Percentiles rank a stretch among this genome's conserved stretches.
Conservation (phyloP, 768 basidiomycete genomes). For the Chalciporus pseudorubinellus region DNA sequence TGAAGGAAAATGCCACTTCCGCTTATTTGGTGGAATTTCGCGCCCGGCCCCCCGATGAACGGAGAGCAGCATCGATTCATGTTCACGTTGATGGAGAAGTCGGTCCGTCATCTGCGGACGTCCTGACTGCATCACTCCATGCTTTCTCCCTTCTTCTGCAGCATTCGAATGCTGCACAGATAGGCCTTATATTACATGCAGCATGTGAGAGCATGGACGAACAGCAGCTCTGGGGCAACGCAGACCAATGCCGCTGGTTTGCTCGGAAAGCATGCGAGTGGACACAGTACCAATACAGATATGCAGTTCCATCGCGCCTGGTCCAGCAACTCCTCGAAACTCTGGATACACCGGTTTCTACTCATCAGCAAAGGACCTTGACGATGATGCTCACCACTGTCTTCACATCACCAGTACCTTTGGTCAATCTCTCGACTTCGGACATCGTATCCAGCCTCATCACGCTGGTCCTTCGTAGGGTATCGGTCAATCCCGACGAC, state of each 20-base stretch:
- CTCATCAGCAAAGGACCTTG: slow-evolving; percentile 56
- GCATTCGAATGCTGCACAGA: slow-evolving; percentile 75
- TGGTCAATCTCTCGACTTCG: slow-evolving; percentile 88
- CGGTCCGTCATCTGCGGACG: slow-evolving; percentile 72
- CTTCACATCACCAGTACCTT: slow-evolving; percentile 75
- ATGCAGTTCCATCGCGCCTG: slow-evolving; percentile 80
- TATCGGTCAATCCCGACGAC: slow-evolving; percentile 61
- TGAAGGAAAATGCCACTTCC: slow-evolving; percentile 71
- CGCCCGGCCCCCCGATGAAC: slow-evolving; percentile 70
- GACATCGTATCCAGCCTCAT: slow-evolving; percentile 82
- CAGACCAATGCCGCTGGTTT: slow-evolving; percentile 80
- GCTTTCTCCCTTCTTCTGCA: slow-evolving; percentile 69
- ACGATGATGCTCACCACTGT: slow-evolving; percentile 80
- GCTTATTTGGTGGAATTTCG: slow-evolving; percentile 85
- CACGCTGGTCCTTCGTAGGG: slow-evolving; percentile 67
- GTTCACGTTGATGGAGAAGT: slow-evolving; percentile 85
- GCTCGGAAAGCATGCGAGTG: slow-evolving; percentile 76
- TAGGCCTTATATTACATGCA: slow-evolving; percentile 69
- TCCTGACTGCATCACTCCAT: slow-evolving; percentile 70
- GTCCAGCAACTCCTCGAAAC: slow-evolving; percentile 72
- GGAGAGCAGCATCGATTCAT: slow-evolving; percentile 88
- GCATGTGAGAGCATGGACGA: slow-evolving; percentile 67
- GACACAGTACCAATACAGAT: slow-evolving; percentile 92
- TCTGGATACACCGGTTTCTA: slow-evolving; percentile 49
- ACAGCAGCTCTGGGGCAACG: slow-evolving; percentile 59